Evolutionary conservation across 2,329 filamentous ascomycete genomes (phyloP).

Genomic region (Trichophyton mentagrophytes): DNA sequence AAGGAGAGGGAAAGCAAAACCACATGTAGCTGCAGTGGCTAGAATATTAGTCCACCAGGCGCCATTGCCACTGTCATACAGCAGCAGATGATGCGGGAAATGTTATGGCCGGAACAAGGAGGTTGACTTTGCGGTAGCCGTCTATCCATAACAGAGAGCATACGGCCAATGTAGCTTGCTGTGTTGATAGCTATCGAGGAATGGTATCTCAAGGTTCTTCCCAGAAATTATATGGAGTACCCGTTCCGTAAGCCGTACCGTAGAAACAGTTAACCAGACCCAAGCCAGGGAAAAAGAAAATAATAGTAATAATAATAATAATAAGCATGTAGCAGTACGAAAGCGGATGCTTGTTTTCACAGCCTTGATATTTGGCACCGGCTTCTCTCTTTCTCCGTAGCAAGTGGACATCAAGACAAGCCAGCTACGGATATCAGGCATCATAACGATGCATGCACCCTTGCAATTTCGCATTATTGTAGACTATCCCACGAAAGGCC

Average conservation of each 20-base stretch:
- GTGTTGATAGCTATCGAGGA: conserved; percentile 19
- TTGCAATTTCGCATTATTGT: too few relatives aligned
- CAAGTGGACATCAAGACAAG: too few relatives aligned
- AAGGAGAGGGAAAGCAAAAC: conserved; percentile 40
- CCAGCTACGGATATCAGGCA: too few relatives aligned
- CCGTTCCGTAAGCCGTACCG: background rate
- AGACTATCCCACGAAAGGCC: too few relatives aligned
- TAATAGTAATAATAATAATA: too few relatives aligned
- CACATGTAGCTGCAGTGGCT: conserved; percentile 33
- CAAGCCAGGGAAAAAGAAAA: background rate
- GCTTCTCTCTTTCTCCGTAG: conserved; percentile 20
- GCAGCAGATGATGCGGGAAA: conserved; percentile 9
- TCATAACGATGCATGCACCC: too few relatives aligned
- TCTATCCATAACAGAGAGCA: background rate
- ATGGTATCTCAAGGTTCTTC: conserved; percentile 14
- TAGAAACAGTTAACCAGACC: conserved; percentile 8
- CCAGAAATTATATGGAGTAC: conserved; percentile 6
- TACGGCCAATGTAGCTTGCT: conserved; percentile 2
- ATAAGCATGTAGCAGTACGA: too few relatives aligned
- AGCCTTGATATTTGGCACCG: conserved; percentile 33
- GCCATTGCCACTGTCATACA: background rate
- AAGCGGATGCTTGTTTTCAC: conserved; percentile 29
- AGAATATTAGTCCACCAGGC: conserved; percentile 22
- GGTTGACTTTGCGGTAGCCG: background rate
- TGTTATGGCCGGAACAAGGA: background rate